Evolutionary conservation across 1,284 basidiomycete genomes (phyloP).

Genomic region (Cryptococcus amylolentus): DNA sequence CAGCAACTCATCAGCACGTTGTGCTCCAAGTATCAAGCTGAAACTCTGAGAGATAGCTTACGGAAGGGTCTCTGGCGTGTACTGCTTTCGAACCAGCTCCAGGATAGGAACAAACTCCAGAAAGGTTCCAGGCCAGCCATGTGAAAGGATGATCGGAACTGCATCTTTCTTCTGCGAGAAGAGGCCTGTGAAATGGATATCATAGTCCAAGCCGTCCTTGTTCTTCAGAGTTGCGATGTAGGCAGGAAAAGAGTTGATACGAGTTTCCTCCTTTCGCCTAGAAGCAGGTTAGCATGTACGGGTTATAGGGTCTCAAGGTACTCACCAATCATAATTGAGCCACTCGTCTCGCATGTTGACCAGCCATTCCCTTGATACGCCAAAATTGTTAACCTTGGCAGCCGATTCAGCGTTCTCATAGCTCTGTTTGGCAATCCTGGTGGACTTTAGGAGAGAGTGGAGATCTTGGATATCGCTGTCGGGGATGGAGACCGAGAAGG

Average conservation of each 20-base stretch:
- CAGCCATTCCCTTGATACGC: constrained; percentile 22
- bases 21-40: neutral
- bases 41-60: constrained; percentile 5
- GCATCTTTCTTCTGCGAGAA: constrained; percentile 31
- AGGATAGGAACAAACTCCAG: constrained; percentile 37
- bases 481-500: constrained; percentile 28
- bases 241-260: constrained; percentile 23
- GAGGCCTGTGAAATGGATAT: constrained; percentile 39
- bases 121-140: constrained; percentile 44
- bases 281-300: neutral
- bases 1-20: neutral
- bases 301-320: neutral
- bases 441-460: constrained; percentile 21
- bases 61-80: constrained; percentile 23
- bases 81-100: constrained; percentile 16
- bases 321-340: constrained; percentile 25
- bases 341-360: constrained; percentile 18
- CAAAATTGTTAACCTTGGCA: constrained; percentile 11
- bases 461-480: constrained; percentile 34
- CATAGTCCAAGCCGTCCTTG: constrained; percentile 22
- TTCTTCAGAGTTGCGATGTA: constrained; percentile 18
- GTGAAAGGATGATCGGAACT: constrained; percentile 37
- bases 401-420: constrained; percentile 31
- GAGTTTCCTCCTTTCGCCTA: constrained; percentile 24
- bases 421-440: constrained; percentile 24